Evolutionary conservation across 2,329 filamentous ascomycete genomes (phyloP).

Genomic region (Akanthomyces lecanii): DNA sequence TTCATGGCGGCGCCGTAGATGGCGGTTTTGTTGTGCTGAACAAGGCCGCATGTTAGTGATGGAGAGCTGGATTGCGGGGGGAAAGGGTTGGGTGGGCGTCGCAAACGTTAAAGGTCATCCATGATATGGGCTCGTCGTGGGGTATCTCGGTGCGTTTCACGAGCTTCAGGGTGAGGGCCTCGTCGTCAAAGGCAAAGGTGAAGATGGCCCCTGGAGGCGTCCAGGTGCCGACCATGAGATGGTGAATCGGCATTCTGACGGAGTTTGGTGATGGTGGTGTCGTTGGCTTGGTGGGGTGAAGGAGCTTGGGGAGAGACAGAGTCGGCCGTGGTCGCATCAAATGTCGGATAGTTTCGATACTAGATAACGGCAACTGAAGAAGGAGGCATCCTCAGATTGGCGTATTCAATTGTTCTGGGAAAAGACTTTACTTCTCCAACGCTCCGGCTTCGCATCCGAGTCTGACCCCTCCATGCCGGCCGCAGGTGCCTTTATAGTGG

Average conservation of each 20-base stretch:
- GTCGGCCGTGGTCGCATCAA: too few relatives aligned
- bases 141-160: constrained; percentile 79
- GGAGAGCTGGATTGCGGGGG: too few relatives aligned
- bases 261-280: not conserved
- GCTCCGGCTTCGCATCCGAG: too few relatives aligned
- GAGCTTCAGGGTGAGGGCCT: constrained; percentile 67
- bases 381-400: too few relatives aligned
- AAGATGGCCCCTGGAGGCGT: constrained; percentile 86
- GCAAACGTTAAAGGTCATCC: constrained; percentile 85
- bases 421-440: too few relatives aligned
- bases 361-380: too few relatives aligned
- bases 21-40: constrained; percentile 72
- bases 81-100: not conserved
- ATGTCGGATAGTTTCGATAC: too few relatives aligned
- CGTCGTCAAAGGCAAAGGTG: constrained; percentile 83
- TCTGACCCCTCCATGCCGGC: not conserved
- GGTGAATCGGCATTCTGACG: constrained; percentile 66
- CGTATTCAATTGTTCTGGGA: too few relatives aligned
- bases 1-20: constrained; percentile 92
- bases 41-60: not conserved
- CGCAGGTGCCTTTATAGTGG: not conserved
- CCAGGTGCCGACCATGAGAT: constrained; percentile 91
- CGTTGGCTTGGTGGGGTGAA: not conserved
- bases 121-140: constrained; percentile 81
- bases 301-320: not conserved